A percentile compares a stretch with the other conserved stretches of the same genome.
These are phyloP conservation scores for Magnusiomyces clavatus DNA, from an alignment of 1,139 yeast genomes.

Conservation along the genomic window DNA sequence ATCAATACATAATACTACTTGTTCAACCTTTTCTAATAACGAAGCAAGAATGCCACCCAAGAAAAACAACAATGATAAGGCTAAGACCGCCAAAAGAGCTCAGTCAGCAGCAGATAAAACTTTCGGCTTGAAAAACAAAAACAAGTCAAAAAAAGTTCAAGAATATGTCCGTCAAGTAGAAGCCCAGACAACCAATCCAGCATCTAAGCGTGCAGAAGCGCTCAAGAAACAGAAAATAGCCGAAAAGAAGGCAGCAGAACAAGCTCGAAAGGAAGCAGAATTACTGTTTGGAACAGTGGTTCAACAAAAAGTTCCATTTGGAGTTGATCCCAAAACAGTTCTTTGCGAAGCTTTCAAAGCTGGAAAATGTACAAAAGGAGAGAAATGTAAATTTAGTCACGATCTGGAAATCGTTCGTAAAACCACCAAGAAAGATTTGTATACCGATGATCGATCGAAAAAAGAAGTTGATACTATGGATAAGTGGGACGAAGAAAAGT, in stretches of 20 bases:
- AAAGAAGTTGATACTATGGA: conserved; percentile 90
- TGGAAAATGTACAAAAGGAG: conserved; percentile 84
- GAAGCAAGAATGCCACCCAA: conserved; percentile 40
- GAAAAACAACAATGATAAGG: conserved; percentile 49
- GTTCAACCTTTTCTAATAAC: not conserved
- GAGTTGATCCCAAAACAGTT: conserved; percentile 94
- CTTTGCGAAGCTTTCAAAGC: conserved; percentile 86
- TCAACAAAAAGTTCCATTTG: conserved; percentile 86
- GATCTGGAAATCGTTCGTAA: conserved; percentile 75
- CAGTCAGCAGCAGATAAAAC: conserved; percentile 81
- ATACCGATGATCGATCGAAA: conserved; percentile 69
- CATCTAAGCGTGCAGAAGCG: conserved; percentile 61
- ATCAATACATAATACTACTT: not conserved
- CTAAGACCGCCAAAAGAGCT: conserved; percentile 60
- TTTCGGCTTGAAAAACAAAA: conserved; percentile 77
- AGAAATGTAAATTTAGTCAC: conserved; percentile 91
- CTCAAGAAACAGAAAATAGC: conserved; percentile 67
- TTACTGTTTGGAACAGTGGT: conserved; percentile 60
- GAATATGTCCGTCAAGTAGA: conserved; percentile 72
- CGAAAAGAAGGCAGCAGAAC: conserved; percentile 87
- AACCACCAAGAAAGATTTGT: conserved; percentile 83
- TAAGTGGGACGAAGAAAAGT: conserved; percentile 93
- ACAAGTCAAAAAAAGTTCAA: conserved; percentile 88
- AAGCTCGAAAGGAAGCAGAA: conserved; percentile 80
- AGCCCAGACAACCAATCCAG: conserved; percentile 50